Base-by-base conservation (phyloP, 108 stramenopile species). In the Cafeteria roenbergensis region DNA sequence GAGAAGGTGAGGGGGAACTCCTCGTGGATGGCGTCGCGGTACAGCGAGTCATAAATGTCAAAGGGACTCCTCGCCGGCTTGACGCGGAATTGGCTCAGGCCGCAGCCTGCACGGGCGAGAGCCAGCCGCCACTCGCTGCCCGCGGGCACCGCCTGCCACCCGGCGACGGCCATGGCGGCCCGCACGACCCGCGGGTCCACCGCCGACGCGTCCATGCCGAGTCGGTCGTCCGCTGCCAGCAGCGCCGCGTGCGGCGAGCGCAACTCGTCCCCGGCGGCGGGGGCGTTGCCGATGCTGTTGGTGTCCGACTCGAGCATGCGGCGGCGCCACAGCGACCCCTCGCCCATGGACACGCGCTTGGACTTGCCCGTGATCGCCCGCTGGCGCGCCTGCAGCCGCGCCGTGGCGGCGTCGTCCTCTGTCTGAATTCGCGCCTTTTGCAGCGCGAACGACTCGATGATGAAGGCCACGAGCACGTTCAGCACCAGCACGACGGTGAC, bases 381-480 rank as follows among this genome's bases (percentile, higher is more conserved):
- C 42, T 17, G 42, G 12, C 6, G 42, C 42, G 6, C 12, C 42
- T 6, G 42, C 42, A 12, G 42, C 6, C 42, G 38, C 12, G 38
- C 38, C 38, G 12, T 38, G 38, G 38, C 38, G 4, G 9, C 38
- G 9, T 57, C 56, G 4, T 4, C 32, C 32, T 9, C 56, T 4
- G 14, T 4, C 56, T 57, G 29, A 14, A 12, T 53, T 53, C 59
- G 2, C 37, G 9, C 20, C 59, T 9, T 32, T 61, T 61, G 59
- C 37, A 61, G 20, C 20, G 24, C 2, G 37, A 61, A 61, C 2
- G 29, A 32, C 59, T 61, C 59, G 37, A 61, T 61, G 22, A 61
- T 26, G 37, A 61, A 61, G 20, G 59, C 59, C 34, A 61, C 29
- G 34, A 61, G 22, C 22, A 61, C 30, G n/a, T 61, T 61, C 29